Evolutionary conservation across 2,329 filamentous ascomycete genomes (phyloP).

Genomic region (Nemania serpens): DNA sequence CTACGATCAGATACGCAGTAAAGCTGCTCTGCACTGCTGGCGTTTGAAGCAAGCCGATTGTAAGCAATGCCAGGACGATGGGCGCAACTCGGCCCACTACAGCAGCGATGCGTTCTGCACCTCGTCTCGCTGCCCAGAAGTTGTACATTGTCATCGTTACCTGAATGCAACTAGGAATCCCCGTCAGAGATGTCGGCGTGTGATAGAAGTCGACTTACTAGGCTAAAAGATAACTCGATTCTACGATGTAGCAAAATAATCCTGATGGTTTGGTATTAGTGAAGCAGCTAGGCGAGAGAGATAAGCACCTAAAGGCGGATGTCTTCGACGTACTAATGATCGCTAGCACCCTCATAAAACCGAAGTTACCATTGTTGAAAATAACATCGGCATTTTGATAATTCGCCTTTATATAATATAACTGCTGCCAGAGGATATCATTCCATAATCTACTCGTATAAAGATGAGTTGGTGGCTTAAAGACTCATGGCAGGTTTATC

Average conservation of each 20-base stretch:
- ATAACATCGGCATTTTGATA: slow-evolving; percentile 34
- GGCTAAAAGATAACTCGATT: slow-evolving; percentile 28
- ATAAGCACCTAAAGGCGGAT: not conserved
- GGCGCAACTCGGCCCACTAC: slow-evolving; percentile 25
- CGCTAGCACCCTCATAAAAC: slow-evolving; percentile 31
- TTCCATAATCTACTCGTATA: slow-evolving; percentile 25
- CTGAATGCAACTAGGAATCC: slow-evolving; percentile 24
- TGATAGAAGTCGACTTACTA: slow-evolving; percentile 19
- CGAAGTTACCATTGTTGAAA: slow-evolving; percentile 36
- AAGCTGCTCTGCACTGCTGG: slow-evolving; percentile 32
- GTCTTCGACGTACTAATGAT: slow-evolving; percentile 29
- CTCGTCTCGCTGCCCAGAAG: slow-evolving; percentile 19
- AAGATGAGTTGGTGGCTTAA: not conserved
- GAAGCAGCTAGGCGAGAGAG: not conserved
- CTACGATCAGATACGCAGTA: slow-evolving; percentile 31
- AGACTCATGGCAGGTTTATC: not conserved
- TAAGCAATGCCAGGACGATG: slow-evolving; percentile 25
- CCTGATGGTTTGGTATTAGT: slow-evolving; percentile 20
- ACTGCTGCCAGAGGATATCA: slow-evolving; percentile 32
- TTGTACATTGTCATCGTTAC: slow-evolving; percentile 28
- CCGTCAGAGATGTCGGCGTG: slow-evolving; percentile 2
- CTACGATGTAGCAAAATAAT: slow-evolving; percentile 33
- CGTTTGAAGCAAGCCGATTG: slow-evolving; percentile 32
- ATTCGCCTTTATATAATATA: slow-evolving; percentile 34
- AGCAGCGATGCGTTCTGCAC: slow-evolving; percentile 18